Conservation (phyloP, 2,329 filamentous ascomycete genomes). For the Davidsoniella neocaledoniae region DNA sequence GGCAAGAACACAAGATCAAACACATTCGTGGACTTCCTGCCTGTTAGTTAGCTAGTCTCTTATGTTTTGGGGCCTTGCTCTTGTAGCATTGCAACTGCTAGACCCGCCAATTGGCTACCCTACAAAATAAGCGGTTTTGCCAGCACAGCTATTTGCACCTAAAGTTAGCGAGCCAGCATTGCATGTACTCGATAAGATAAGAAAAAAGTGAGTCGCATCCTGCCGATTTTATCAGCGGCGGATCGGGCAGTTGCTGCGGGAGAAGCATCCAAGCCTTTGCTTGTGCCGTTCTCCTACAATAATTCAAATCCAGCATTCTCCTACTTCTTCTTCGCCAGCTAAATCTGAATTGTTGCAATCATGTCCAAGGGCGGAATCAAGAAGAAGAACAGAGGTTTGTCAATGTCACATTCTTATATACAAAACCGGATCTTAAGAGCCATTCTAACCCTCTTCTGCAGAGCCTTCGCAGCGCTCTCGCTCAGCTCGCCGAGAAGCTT, state of each 20-base stretch:
- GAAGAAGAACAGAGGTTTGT: conserved; percentile 11
- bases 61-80: too few species aligned
- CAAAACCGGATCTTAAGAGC: not conserved
- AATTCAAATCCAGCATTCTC: too few species aligned
- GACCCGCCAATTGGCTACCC: not conserved
- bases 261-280: too few species aligned
- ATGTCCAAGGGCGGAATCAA: conserved; percentile 13
- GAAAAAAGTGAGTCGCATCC: conserved; percentile 4
- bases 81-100: too few species aligned
- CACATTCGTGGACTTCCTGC: too few species aligned
- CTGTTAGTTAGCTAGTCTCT: too few species aligned
- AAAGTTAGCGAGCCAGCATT: not conserved
- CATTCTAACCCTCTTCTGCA: conserved; percentile 1
- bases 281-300: too few species aligned
- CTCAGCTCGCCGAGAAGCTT: conserved; percentile 12
- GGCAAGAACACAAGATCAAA: too few species aligned
- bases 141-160: not conserved
- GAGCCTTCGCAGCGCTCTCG: conserved; percentile 10
- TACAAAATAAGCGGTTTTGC: not conserved
- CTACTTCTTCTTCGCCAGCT: too few species aligned
- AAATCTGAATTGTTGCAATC: too few species aligned
- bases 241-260: too few species aligned
- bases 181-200: conserved; percentile 8
- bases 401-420: too few species aligned
- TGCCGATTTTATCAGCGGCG: not conserved